Evolutionary conservation across 805 yeast species (phyloP), one percentile per base, ranked within the genome.

Genomic region (Hanseniaspora nectarophila): DNA sequence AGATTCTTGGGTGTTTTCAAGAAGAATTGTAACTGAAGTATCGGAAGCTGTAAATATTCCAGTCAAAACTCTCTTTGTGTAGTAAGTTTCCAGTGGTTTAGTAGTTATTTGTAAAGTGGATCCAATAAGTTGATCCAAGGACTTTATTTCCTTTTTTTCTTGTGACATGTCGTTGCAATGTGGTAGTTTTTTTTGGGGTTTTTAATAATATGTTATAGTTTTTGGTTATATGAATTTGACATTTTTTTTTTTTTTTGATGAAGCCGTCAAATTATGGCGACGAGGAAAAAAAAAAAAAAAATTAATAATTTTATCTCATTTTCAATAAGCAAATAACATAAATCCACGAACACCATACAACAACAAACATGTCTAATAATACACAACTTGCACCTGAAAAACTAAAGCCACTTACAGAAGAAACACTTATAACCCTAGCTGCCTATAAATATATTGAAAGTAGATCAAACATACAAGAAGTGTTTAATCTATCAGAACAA

Each of bases 21-120:
- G 35, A 6, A 45, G 29, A 8, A 45, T n/a, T 16, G 38, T 45
- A 6, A 45, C 16, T 18, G 33, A 16, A 5, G 34, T 20, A 15
- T 45, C 50, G 6, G 35, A n/a, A 18, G 50, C 50, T 15, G 50
- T 45, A 13, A 37, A 37, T 10, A 45, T 45, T 12, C 50, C 50
- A 5, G 43, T 28, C n/a, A 45, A 28, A 24, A 35, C 28, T 28
- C 50, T 20, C 12, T 35, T 35, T 4, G 39, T 45, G 28, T 45
- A 45, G 15, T 45, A 42, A 3, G 20, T 28, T 20, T 35, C 15
- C 4, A 35, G 10, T 26, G 50, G 43, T 13, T 45, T 45, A 3
- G 37, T 45, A 4, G 38, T 33, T 16, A 45, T 37, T 10, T 20
- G 20, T 12, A 45, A 16, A 12, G 50, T 34, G 6, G 43, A 35